These are phyloP conservation scores for Pichia sporocuriosa DNA, from an alignment of 805 yeast genomes.

Conservation along the genomic window DNA sequence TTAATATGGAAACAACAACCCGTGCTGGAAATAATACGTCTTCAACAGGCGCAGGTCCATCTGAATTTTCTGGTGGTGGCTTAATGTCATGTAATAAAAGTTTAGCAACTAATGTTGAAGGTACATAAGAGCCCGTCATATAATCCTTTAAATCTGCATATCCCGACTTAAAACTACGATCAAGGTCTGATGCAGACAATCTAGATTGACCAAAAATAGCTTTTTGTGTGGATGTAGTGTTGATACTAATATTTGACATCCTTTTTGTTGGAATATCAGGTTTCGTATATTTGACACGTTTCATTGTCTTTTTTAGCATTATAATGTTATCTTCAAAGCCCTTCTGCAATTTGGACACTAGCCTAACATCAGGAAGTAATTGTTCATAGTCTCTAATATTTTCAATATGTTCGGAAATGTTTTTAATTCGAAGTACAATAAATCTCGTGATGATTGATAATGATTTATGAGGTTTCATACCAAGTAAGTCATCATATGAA, in stretches of 20 bases:
- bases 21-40: constrained; percentile 94
- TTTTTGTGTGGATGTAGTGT: background rate
- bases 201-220: background rate
- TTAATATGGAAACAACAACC: constrained; percentile 77
- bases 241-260: background rate
- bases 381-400: too few relatives aligned
- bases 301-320: constrained; percentile 1
- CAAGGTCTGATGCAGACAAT: background rate
- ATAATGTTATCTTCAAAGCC: constrained; percentile 2
- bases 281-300: constrained; percentile 5
- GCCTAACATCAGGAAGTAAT: background rate
- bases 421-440: constrained; percentile 6
- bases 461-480: constrained; percentile 9
- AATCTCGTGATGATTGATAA: constrained; percentile 1
- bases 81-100: constrained; percentile 76
- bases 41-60: constrained; percentile 61
- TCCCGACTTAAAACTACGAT: constrained; percentile 5
- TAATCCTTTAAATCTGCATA: constrained; percentile 55
- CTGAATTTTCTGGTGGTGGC: constrained; percentile 78
- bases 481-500: constrained; percentile 1
- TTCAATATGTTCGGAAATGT: constrained; percentile 2
- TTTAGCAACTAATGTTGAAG: constrained; percentile 76
- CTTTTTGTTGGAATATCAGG: constrained; percentile 2
- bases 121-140: constrained; percentile 57
- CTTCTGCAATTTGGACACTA: too few relatives aligned